Conservation (phyloP, 176 grass and related monocot genomes). For the Aegilops tauschii region DNA sequence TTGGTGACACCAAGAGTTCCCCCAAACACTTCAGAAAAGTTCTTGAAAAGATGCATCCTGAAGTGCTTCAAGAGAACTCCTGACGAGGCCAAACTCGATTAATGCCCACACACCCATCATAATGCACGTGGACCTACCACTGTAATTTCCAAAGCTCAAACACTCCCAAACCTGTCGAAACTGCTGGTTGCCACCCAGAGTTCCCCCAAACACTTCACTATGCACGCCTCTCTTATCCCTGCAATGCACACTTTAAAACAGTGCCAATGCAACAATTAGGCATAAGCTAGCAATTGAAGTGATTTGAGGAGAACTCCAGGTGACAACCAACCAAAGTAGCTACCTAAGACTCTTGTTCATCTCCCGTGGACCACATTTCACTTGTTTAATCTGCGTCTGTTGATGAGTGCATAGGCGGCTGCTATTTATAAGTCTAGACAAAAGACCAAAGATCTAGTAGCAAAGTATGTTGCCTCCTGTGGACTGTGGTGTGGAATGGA, state of each 20-base stretch:
- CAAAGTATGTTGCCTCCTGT: neutral
- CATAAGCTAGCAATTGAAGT: constrained; percentile 19
- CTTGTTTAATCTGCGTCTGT: too few relatives aligned
- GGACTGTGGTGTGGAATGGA: neutral
- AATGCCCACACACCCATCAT: neutral
- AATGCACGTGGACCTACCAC: neutral
- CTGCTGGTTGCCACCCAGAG: neutral
- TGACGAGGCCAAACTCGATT: constrained; percentile 24
- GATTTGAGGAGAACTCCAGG: constrained; percentile 34
- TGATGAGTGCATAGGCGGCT: constrained; percentile 16
- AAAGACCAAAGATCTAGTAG: neutral
- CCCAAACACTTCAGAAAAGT: constrained; percentile 53
- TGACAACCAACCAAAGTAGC: constrained; percentile 28
- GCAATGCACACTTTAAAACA: neutral
- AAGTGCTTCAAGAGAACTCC: constrained; percentile 51
- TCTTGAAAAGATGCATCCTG: neutral
- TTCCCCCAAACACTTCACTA: constrained; percentile 48
- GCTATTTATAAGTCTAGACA: constrained; percentile 52
- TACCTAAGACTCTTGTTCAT: neutral
- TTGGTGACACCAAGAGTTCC: too few relatives aligned
- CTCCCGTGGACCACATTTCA: constrained; percentile 15
- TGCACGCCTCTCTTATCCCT: neutral
- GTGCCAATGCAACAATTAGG: neutral
- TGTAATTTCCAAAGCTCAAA: neutral
- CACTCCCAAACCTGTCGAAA: neutral